Conservation (phyloP, 1,284 basidiomycete species). For the Leccinum insigne region DNA sequence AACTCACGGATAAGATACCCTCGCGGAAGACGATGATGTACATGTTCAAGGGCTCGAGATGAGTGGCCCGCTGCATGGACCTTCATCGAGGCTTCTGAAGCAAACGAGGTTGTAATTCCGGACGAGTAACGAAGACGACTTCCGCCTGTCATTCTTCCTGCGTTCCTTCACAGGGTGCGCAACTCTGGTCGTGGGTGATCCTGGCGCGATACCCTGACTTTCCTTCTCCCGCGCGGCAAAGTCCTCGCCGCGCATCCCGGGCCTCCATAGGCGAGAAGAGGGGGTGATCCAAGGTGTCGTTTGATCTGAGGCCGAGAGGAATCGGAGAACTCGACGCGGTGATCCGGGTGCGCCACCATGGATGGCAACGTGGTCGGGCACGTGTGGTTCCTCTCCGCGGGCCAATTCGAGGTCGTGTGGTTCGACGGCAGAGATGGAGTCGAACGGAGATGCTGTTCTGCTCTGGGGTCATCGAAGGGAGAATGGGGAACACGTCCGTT, state of each 20-base stretch:
- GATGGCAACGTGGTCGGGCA: conserved; percentile 18
- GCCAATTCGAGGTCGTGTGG: conserved; percentile 47
- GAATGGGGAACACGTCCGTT: conserved; percentile 43
- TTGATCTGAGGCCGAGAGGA: conserved; percentile 33
- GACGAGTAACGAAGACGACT: conserved; percentile 39
- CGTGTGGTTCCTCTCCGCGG: conserved; percentile 34
- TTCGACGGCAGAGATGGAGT: conserved; percentile 44
- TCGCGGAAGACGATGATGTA: conserved; percentile 99
- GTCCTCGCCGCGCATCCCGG: conserved; percentile 48
- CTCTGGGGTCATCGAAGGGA: conserved; percentile 23
- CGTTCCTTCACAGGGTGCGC: conserved; percentile 10
- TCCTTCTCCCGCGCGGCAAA: conserved; percentile 77
- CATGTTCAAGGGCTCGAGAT: conserved; percentile 99
- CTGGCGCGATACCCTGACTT: conserved; percentile 48
- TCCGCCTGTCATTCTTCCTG: conserved; percentile 7
- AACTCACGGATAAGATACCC: conserved; percentile 81
- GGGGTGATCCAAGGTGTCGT: conserved; percentile 48
- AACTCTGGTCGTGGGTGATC: conserved; percentile 29
- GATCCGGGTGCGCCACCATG: neutral
- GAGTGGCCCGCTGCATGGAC: conserved; percentile 89
- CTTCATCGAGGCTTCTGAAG: conserved; percentile 99
- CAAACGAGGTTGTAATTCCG: conserved; percentile 99
- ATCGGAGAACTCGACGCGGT: conserved; percentile 14
- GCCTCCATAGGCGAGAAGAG: conserved; percentile 40
- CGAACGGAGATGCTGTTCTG: conserved; percentile 31